Base-by-base conservation (phyloP, 441 rosid species). In the Melastoma candidum region DNA sequence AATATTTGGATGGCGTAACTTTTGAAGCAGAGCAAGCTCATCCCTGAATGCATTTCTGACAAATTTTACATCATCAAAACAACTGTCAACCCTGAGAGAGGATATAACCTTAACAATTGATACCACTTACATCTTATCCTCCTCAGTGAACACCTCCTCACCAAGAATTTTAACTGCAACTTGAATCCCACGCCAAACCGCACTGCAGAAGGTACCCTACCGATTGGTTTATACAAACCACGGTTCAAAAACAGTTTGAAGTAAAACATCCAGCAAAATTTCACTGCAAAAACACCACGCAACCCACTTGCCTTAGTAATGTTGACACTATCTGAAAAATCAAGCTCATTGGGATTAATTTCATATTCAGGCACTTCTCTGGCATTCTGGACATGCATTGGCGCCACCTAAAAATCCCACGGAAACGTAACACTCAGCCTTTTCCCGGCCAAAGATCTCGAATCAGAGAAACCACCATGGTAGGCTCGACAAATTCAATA, bases 1-100 rank as follows among this genome's bases (percentile, higher is more conserved):
- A 51, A 86, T 87, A 64, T 83, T 86, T 12, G 90, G 95, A 71
- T 81, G 95, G 39, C 86, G 90, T 61, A 81, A 69, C 77, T 81
- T 86, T 71, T 86, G 95, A 71, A 86, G 83, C 58, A 86, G 71
- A 2, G 80, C 71, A 58, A 86, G 95, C 72, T 86, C 90, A 51
- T 86, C 95, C 50, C 84, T 68, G 56, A 86, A 86, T 22, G 86
- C 88, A 51, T 66, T 78, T 61, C 87, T 85, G 78, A 56, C 63
- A 48, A 36, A 54, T 70, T 22, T 44, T 32, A 11, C 25, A 60
- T 58, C 48, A 2, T 6, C 12, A 46, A 26, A 58, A 3, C 4
- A 12, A 55, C 22, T 14, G 45, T 51, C 47, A 32, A 51, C 54
- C 59, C 63, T 60, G 69, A 82, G 41, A 6, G 1, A 32, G 41